These are phyloP conservation scores for Stagonosporopsis rhizophila DNA, from an alignment of 2,329 filamentous ascomycete species.

Conservation along the genomic window DNA sequence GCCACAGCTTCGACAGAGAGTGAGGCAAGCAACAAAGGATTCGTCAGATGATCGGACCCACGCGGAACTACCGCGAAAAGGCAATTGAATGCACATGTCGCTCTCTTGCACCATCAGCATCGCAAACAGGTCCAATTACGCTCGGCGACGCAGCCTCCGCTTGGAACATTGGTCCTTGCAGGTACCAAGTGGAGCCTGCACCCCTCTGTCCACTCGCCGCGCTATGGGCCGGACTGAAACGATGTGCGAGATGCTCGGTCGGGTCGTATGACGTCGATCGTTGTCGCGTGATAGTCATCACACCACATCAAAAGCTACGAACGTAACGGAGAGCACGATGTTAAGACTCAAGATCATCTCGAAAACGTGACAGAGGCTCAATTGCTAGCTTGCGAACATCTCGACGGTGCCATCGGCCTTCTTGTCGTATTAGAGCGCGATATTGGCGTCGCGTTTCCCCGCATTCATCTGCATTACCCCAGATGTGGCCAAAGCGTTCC, in stretches of 20 bases:
- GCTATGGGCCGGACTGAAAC: conserved; percentile 29
- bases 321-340: conserved; percentile 6
- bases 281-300: conserved; percentile 42
- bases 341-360: conserved; percentile 9
- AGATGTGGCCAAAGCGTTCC: conserved; percentile 22
- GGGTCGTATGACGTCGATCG: conserved; percentile 39
- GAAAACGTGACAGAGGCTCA: conserved; percentile 25
- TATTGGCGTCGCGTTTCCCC: conserved; percentile 25
- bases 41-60: conserved; percentile 11
- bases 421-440: conserved; percentile 12
- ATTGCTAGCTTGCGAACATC: conserved; percentile 26
- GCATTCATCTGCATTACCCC: conserved; percentile 22
- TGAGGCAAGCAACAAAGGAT: conserved; percentile 1
- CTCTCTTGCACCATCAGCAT: conserved; percentile 16
- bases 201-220: conserved; percentile 16
- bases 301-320: conserved; percentile 26
- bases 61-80: conserved; percentile 10
- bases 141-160: conserved; percentile 11
- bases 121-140: conserved; percentile 16
- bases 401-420: conserved; percentile 1
- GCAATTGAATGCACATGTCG: conserved; percentile 11
- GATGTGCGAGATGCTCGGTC: conserved; percentile 27
- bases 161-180: conserved; percentile 21
- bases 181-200: conserved; percentile 28
- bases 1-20: neutral